Evolutionary conservation across 768 basidiomycete genomes (phyloP).

Genomic region (Rhodotorula graminis): DNA sequence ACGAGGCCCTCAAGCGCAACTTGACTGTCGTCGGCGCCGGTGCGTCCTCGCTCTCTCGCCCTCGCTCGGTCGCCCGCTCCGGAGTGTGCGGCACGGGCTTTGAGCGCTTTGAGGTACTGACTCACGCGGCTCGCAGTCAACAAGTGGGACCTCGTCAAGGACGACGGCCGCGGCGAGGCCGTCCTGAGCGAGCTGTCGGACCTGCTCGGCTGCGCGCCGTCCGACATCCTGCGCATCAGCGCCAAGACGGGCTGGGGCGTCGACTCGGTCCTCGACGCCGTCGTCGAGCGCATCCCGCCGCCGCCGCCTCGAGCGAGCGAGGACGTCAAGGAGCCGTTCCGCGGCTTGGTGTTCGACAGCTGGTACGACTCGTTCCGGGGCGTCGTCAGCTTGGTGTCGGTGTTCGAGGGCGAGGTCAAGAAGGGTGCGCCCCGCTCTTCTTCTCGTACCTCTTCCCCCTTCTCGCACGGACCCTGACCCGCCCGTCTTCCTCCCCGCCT

Average conservation of each 20-base stretch:
- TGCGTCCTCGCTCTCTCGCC: conserved; percentile 47
- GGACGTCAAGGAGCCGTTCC: conserved; percentile 49
- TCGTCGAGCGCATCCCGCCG: conserved; percentile 77
- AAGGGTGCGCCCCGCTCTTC: conserved; percentile 57
- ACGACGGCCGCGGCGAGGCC: conserved; percentile 32
- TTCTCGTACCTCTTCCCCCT: neutral
- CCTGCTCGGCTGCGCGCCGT: conserved; percentile 26
- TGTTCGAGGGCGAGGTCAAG: conserved; percentile 71
- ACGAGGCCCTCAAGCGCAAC: conserved; percentile 74
- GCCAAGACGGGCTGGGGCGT: conserved; percentile 90
- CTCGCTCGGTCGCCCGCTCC: too few relatives aligned
- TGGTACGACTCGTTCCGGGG: conserved; percentile 82
- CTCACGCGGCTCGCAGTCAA: conserved; percentile 17
- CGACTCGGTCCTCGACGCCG: conserved; percentile 67
- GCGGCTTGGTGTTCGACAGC: conserved; percentile 89
- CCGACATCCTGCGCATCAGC: conserved; percentile 65
- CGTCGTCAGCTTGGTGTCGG: conserved; percentile 81
- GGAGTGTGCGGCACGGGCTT: too few relatives aligned
- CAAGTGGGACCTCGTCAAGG: conserved; percentile 40
- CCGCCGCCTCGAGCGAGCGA: conserved; percentile 44
- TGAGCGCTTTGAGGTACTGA: too few relatives aligned
- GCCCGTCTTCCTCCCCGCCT: too few relatives aligned
- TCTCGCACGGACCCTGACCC: neutral
- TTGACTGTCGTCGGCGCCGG: conserved; percentile 51
- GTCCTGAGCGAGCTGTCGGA: conserved; percentile 31